phyloP scores from a whole-genome alignment of 148 eudicot genomes.

The Polygonum maritimum region DNA sequence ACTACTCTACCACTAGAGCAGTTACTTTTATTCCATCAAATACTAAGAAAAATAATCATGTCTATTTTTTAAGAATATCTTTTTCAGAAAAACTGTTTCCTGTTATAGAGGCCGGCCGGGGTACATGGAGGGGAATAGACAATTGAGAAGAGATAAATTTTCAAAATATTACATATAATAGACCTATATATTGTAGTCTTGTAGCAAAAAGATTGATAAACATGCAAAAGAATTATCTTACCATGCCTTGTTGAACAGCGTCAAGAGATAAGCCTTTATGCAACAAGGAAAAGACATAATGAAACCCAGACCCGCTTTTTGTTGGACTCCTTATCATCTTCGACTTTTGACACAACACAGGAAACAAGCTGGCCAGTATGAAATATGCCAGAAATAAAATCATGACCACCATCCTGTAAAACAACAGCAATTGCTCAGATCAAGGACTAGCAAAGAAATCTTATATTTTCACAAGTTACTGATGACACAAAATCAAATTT shows the following conservation, averaged over 20 bases:
- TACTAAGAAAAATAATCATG: not conserved
- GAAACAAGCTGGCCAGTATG: slow-evolving; percentile 79
- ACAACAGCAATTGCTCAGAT: not conserved
- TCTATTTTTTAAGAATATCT: not conserved
- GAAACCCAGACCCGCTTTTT: slow-evolving; percentile 91
- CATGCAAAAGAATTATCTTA: slow-evolving; percentile 21
- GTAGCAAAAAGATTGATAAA: not conserved
- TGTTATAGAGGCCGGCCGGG: not conserved
- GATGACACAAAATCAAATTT: not conserved
- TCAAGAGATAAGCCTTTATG: slow-evolving; percentile 72
- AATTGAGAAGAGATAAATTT: not conserved
- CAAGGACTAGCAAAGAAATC: not conserved
- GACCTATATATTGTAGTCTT: not conserved
- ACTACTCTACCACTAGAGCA: not conserved
- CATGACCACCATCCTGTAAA: slow-evolving; percentile 39
- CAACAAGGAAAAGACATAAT: slow-evolving; percentile 65
- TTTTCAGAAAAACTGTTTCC: not conserved
- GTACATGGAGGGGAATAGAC: not conserved
- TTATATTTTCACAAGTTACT: not conserved
- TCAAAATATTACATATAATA: not conserved
- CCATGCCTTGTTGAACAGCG: slow-evolving; percentile 93
- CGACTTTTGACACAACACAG: slow-evolving; percentile 66
- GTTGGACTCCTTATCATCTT: slow-evolving; percentile 71
- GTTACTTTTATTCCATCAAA: not conserved
- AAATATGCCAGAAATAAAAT: slow-evolving; percentile 55